Base-by-base conservation (phyloP, 345 rosid species). In the Gossypium sturtianum region DNA sequence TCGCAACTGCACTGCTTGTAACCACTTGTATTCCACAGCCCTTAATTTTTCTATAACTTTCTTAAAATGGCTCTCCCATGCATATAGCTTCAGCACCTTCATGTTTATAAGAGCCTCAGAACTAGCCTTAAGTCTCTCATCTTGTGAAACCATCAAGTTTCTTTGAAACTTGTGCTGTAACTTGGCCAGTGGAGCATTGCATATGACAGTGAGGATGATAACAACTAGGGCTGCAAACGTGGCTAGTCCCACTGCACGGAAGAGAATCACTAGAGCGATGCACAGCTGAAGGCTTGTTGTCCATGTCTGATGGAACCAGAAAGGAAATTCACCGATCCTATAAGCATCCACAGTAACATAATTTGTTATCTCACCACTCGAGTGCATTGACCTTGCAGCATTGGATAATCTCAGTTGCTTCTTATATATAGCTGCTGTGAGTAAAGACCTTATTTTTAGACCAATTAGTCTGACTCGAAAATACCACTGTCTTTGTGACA, bases 271-370 rank as follows among this genome's bases (percentile, higher is more conserved):
- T 0, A 94, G 84, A 19, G 97, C 92, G 7, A 94, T 78, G 70
- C 92, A 83, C 20, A 94, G 90, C 86, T 94, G 97, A 69, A 94
- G 85, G 79, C 88, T 82, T 47, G 98, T 92, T 1, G 97, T 85
- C 98, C 98, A 92, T 69, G 88, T 90, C 86, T 92, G 97, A 71
- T 94, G 98, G 80, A 91, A 86, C 98, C 97, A 94, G 79, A 86
- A 94, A 1, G 98, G 95, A 71, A 92, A 94, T 29, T 94, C 98
- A 3, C 98, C 98, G 19, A 94, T 88, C 67, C 98, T 83, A 62
- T 90, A 94, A 17, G 98, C 95, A 87, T 94, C 98, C 15, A 94
- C 95, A 0, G 95, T 86, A 7, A 93, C 97, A 75, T 92, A 94
- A 79, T 94, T 94, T 90, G 90, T 88, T 53, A 94, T 88, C 87